Conservation (phyloP, 140 eudicot species). For the Bidens hawaiensis region DNA sequence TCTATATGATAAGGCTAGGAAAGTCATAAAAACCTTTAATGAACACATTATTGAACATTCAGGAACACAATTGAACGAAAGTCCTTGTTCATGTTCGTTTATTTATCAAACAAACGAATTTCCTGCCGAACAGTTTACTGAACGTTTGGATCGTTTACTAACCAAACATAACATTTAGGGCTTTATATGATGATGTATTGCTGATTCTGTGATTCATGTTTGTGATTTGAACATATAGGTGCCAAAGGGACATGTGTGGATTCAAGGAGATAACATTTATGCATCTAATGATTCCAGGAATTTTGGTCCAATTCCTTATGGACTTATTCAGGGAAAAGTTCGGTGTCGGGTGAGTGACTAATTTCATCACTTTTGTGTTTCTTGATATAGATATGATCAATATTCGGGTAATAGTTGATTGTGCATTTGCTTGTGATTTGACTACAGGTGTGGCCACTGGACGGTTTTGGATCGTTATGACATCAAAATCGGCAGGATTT, state of each 20-base stretch:
- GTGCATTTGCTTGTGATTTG: slow-evolving; percentile 19
- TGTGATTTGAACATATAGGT: slow-evolving; percentile 45
- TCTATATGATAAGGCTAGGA: no score
- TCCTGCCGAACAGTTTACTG: no score
- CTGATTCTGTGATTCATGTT: neutral
- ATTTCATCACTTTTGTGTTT: slow-evolving; percentile 11
- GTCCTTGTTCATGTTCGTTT: no score
- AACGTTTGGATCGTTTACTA: no score
- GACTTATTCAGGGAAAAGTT: slow-evolving; percentile 76
- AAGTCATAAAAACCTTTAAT: no score
- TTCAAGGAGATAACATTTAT: slow-evolving; percentile 87
- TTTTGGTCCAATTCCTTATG: slow-evolving; percentile 81
- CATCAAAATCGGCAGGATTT: neutral
- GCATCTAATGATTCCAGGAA: slow-evolving; percentile 77
- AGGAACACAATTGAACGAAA: no score
- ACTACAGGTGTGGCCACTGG: slow-evolving; percentile 71
- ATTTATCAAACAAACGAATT: no score
- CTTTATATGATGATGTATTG: neutral
- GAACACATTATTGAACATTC: no score
- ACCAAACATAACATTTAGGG: slow-evolving; percentile 8
- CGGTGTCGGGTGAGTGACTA: slow-evolving; percentile 53
- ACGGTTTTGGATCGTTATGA: slow-evolving; percentile 57
- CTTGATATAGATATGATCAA: slow-evolving; percentile 10
- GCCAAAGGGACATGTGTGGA: slow-evolving; percentile 97
- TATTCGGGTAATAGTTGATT: neutral